phyloP scores from a whole-genome alignment of 495 filamentous ascomycete species.

The Aspergillus affinis region DNA sequence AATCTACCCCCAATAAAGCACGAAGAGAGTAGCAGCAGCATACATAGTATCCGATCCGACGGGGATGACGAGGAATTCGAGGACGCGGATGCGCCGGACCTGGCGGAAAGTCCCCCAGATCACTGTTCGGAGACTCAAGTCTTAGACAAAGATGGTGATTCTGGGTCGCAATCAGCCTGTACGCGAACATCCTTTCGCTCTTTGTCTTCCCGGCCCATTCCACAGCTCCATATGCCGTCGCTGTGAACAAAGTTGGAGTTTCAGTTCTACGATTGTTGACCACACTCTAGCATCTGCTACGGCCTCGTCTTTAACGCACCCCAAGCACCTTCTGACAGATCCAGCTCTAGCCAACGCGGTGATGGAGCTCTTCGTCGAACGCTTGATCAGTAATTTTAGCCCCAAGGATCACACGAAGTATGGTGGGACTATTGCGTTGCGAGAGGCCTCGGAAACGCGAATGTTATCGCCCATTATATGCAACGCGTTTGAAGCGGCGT shows the following conservation, averaged over 20 bases:
- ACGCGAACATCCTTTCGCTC: neutral
- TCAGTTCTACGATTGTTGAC: neutral
- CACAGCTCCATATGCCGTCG: neutral
- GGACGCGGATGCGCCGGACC: neutral
- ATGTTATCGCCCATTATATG: slow-evolving; percentile 25
- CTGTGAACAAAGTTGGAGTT: neutral
- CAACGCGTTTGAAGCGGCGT: slow-evolving; percentile 26
- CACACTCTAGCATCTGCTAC: slow-evolving; percentile 6
- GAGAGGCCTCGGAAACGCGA: slow-evolving; percentile 22
- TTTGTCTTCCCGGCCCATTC: neutral
- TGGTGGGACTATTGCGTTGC: slow-evolving; percentile 23
- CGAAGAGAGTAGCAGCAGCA: slow-evolving; percentile 9
- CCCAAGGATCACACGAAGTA: slow-evolving; percentile 17
- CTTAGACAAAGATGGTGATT: neutral
- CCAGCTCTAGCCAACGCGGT: slow-evolving; percentile 13
- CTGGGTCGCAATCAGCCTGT: neutral
- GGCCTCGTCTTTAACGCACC: neutral
- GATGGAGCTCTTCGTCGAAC: slow-evolving; percentile 25
- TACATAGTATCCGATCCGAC: neutral
- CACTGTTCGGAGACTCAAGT: neutral
- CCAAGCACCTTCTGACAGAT: slow-evolving; percentile 14
- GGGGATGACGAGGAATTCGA: neutral
- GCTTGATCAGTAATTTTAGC: slow-evolving; percentile 25
- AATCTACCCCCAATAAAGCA: slow-evolving; percentile 19
- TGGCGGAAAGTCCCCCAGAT: neutral